Conservation (phyloP, 2,329 filamentous ascomycete genomes). For the Pleurostoma richardsiae region DNA sequence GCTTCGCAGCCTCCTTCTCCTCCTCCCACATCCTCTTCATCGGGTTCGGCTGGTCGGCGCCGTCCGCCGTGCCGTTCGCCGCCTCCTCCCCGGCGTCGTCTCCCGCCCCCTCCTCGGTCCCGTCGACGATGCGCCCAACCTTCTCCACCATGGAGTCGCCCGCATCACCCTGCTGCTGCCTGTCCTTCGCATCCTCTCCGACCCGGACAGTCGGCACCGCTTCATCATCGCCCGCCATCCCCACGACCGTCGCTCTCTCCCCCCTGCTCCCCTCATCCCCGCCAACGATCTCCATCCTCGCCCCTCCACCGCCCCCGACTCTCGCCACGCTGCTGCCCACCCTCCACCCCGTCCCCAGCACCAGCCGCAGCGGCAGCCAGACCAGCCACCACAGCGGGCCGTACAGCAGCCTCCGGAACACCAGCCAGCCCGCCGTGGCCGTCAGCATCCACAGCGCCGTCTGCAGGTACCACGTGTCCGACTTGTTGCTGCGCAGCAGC, state of each 20-base stretch:
- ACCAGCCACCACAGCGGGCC: slow-evolving; percentile 88
- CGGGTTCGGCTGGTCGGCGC: slow-evolving; percentile 36
- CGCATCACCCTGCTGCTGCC: slow-evolving; percentile 11
- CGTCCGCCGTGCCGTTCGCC: slow-evolving; percentile 18
- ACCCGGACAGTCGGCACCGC: slow-evolving; percentile 46
- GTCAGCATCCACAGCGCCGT: slow-evolving; percentile 80
- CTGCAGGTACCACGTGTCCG: slow-evolving; percentile 95
- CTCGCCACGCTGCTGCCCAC: slow-evolving; percentile 46
- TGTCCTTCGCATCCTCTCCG: slow-evolving; percentile 19
- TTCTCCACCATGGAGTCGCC: slow-evolving; percentile 42
- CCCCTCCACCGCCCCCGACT: slow-evolving; percentile 18
- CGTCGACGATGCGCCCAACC: slow-evolving; percentile 49
- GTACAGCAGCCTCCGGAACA: slow-evolving; percentile 81
- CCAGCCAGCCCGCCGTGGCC: slow-evolving; percentile 74
- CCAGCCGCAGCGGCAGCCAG: slow-evolving; percentile 70
- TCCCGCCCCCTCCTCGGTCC: slow-evolving; percentile 9
- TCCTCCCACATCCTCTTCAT: slow-evolving; percentile 61
- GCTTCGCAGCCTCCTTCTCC: slow-evolving; percentile 13
- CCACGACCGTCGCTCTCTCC: slow-evolving; percentile 16
- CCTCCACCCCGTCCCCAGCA: slow-evolving; percentile 55
- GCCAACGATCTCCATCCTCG: slow-evolving; percentile 15
- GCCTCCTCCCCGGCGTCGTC: background rate
- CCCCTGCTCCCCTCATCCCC: slow-evolving; percentile 11
- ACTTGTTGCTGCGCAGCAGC: slow-evolving; percentile 83
- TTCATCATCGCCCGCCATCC: slow-evolving; percentile 25